Conservation (phyloP, 352 stramenopile species). For the Globisporangium megalacanthum region DNA sequence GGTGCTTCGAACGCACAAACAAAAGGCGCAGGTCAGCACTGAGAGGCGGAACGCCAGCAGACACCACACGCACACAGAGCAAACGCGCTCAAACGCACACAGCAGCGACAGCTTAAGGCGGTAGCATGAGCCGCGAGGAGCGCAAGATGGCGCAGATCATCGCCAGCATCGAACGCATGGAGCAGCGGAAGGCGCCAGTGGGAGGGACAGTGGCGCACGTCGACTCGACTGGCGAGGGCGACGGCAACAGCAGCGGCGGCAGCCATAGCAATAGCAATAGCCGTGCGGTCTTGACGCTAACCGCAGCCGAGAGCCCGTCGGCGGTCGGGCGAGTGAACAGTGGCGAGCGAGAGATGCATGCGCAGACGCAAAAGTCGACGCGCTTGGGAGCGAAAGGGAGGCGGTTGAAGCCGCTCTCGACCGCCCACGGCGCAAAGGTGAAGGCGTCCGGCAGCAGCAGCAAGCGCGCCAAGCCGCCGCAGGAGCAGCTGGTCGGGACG, state of each 20-base stretch:
- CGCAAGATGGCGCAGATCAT: conserved; percentile 80
- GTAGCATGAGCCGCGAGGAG: conserved; percentile 63
- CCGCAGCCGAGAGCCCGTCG: neutral
- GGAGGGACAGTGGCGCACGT: conserved; percentile 16
- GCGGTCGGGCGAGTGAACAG: conserved; percentile 14
- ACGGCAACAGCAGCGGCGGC: conserved; percentile 17
- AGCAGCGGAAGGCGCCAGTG: conserved; percentile 37
- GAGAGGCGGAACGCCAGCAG: too few relatives aligned
- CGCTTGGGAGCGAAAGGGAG: conserved; percentile 24
- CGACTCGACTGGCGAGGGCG: conserved; percentile 8
- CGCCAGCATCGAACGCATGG: conserved; percentile 73
- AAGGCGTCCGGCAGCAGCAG: conserved; percentile 10
- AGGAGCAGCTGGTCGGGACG: conserved; percentile 3
- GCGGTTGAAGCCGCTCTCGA: conserved; percentile 31
- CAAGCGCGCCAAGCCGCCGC: conserved; percentile 8
- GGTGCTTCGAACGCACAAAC: too few relatives aligned
- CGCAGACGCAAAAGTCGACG: conserved; percentile 21
- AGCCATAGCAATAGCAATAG: neutral
- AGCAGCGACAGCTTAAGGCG: neutral
- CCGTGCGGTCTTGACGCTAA: neutral
- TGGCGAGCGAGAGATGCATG: conserved; percentile 11
- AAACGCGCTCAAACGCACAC: neutral
- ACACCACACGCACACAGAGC: too few relatives aligned
- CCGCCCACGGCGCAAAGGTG: conserved; percentile 6
- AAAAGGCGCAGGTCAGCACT: too few relatives aligned